Evolutionary conservation across 1,284 basidiomycete genomes (phyloP).

Genomic region (Heliocybe sulcata): DNA sequence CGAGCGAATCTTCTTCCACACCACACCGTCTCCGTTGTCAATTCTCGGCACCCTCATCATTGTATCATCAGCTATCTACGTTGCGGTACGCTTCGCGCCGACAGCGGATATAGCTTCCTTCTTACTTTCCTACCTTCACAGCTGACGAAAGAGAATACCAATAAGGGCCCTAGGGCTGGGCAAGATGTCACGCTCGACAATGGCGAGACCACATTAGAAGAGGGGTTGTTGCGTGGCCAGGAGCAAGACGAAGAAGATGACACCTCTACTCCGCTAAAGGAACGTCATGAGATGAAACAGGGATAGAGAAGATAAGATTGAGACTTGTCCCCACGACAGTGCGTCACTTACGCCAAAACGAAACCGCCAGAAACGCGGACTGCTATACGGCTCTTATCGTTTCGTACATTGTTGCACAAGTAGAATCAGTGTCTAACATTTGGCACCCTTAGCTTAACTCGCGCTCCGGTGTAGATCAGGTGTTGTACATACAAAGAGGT

Average conservation of each 20-base stretch:
- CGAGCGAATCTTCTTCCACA: constrained; percentile 54
- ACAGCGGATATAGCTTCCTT: not conserved
- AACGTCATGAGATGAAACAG: not conserved
- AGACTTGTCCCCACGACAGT: not conserved
- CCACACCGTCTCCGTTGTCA: constrained; percentile 43
- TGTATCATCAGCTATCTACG: constrained; percentile 48
- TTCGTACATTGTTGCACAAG: not conserved
- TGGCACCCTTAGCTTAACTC: too few species aligned
- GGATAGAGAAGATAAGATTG: not conserved
- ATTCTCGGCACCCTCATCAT: constrained; percentile 52
- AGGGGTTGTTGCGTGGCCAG: constrained; percentile 19
- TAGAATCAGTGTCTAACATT: not conserved
- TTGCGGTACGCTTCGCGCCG: constrained; percentile 38
- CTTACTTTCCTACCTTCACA: constrained; percentile 5
- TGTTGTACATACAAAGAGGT: not conserved
- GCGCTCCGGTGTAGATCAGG: not conserved
- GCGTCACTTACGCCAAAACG: not conserved
- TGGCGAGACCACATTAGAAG: constrained; percentile 23
- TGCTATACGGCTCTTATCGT: too few species aligned
- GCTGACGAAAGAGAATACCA: constrained; percentile 13
- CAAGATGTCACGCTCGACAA: constrained; percentile 4
- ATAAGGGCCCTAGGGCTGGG: constrained; percentile 8
- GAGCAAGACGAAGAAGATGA: not conserved
- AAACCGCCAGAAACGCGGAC: not conserved
- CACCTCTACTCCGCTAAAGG: not conserved